Conservation (phyloP, 2,329 filamentous ascomycete genomes). For the Scopulariopsis brevicaulis region DNA sequence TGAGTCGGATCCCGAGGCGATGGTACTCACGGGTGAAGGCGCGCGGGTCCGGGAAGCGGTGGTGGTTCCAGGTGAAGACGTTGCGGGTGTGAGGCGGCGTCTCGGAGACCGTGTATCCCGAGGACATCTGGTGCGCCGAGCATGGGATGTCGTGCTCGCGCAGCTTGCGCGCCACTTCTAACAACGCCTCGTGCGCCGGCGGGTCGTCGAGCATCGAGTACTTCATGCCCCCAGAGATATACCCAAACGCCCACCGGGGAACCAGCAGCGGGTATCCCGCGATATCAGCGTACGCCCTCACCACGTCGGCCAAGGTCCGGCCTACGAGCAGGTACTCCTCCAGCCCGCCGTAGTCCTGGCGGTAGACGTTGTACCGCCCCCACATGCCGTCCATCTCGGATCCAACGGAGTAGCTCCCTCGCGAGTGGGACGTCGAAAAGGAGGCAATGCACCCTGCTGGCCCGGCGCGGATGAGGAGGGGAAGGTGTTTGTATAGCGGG, state of each 20-base stretch:
- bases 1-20: constrained; percentile 50
- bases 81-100: constrained; percentile 57
- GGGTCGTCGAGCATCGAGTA: constrained; percentile 38
- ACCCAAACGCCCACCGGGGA: constrained; percentile 63
- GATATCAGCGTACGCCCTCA: constrained; percentile 53
- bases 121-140: constrained; percentile 62
- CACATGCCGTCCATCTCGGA: constrained; percentile 67
- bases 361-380: constrained; percentile 64
- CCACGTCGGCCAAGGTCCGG: constrained; percentile 53
- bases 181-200: constrained; percentile 43
- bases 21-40: constrained; percentile 52
- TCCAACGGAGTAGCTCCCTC: constrained; percentile 55
- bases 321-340: constrained; percentile 62
- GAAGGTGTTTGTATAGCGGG: constrained; percentile 67
- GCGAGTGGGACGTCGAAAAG: constrained; percentile 55
- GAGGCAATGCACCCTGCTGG: constrained; percentile 52
- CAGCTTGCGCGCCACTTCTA: constrained; percentile 49
- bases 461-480: constrained; percentile 57
- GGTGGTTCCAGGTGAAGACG: constrained; percentile 58
- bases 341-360: constrained; percentile 60
- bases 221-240: constrained; percentile 53
- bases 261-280: constrained; percentile 58
- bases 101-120: constrained; percentile 60
- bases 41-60: constrained; percentile 58
- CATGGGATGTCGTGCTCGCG: constrained; percentile 57